Conservation (phyloP, 805 yeast genomes). For the Saturnispora serradocipensis region DNA sequence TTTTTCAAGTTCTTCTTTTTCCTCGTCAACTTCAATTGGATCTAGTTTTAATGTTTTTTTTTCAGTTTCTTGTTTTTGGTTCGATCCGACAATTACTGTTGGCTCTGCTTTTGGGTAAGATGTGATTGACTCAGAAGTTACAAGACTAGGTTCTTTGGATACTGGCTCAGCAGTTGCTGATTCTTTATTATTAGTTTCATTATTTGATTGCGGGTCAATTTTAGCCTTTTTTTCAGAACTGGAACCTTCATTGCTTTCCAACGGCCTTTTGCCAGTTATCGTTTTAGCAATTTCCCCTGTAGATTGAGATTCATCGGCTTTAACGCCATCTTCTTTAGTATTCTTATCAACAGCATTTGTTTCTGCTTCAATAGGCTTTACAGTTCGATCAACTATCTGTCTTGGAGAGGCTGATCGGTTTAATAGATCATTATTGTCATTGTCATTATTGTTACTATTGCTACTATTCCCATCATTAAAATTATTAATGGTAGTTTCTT, state of each 20-base stretch:
- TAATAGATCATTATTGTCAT: not conserved
- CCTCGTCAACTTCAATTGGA: slow-evolving; percentile 27
- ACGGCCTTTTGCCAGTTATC: not conserved
- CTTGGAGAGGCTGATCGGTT: not conserved
- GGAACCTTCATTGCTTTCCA: not conserved
- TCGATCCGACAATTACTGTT: slow-evolving; percentile 2
- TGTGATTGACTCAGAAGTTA: not conserved
- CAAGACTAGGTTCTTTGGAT: not conserved
- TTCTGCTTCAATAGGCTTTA: not conserved
- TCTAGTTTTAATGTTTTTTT: slow-evolving; percentile 20
- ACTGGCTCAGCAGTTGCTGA: not conserved
- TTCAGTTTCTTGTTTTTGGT: not conserved
- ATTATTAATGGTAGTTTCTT: too few species aligned
- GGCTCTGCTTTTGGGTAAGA: not conserved
- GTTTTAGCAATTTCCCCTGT: too few species aligned
- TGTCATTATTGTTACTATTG: not conserved
- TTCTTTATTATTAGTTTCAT: not conserved
- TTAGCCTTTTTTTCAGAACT: slow-evolving; percentile 4
- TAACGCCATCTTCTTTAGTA: not conserved
- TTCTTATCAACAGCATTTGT: not conserved
- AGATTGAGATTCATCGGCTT: not conserved
- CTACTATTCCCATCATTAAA: not conserved
- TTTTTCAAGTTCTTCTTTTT: slow-evolving; percentile 9
- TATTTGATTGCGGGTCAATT: not conserved
- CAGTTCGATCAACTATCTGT: not conserved